Evolutionary conservation across 495 filamentous ascomycete genomes (phyloP).

Genomic region (Daldinia childiae): DNA sequence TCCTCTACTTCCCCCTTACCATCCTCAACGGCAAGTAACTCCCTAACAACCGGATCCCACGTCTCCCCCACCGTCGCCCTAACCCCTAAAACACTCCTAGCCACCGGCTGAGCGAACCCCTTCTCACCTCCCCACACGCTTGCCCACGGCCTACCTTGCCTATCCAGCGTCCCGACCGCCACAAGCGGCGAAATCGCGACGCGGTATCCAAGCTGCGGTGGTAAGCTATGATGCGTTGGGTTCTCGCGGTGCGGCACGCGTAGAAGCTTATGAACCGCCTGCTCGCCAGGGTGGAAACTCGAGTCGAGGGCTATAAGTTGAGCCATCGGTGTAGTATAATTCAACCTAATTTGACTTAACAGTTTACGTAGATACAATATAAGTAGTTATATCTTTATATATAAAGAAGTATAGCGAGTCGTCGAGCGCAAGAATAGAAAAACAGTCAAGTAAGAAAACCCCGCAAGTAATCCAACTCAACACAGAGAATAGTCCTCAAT

Average conservation of each 20-base stretch:
- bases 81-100: constrained; percentile 66
- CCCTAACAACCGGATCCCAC: constrained; percentile 70
- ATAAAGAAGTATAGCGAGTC: not conserved
- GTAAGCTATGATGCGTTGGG: constrained; percentile 68
- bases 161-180: constrained; percentile 75
- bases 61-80: constrained; percentile 64
- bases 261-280: constrained; percentile 46
- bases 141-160: constrained; percentile 72
- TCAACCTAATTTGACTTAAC: not conserved
- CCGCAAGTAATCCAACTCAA: not conserved
- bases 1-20: constrained; percentile 50
- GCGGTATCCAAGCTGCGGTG: constrained; percentile 60
- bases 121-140: constrained; percentile 76
- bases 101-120: constrained; percentile 69
- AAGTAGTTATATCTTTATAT: not conserved
- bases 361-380: no score
- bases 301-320: constrained; percentile 30
- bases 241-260: constrained; percentile 58
- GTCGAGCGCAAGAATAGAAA: not conserved
- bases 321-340: constrained; percentile 6
- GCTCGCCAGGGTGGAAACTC: constrained; percentile 52
- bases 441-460: not conserved
- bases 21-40: constrained; percentile 36
- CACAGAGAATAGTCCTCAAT: not conserved
- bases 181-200: constrained; percentile 69